Base-by-base conservation (phyloP, 1,139 yeast genomes). In the Sugiyamaella castrensis region DNA sequence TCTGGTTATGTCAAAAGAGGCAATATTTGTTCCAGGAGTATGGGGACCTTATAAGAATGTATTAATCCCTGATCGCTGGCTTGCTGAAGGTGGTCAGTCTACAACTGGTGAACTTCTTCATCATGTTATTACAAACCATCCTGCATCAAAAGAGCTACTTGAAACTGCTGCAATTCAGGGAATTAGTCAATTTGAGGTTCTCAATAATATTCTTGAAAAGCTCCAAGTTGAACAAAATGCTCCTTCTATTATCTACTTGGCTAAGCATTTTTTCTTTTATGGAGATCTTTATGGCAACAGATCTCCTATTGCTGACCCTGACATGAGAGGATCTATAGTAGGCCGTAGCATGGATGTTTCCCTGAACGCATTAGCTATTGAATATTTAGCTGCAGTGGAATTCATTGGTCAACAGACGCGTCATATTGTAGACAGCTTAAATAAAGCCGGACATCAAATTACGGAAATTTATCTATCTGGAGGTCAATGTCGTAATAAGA, bases 11-110 rank as follows among this genome's bases (percentile, higher is more conserved):
- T 85, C 96, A 32, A 77, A 80, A 55, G 84, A 87, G 30, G 87
- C 96, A 0, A 80, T 88, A 43, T 91, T 92, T 66, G 98, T 92
- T 11, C 81, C 88, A 43, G 98, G 98, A 51, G 97, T 92, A 31
- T 92, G 98, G 98, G 98, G 98, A 16, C 98, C 98, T 2, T 92
- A 92, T 70, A 79, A 89, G 61, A 96, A 91, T 66, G 96, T 87
- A 9, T 76, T 92, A 74, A 87, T 94, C 15, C 86, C 87, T 33
- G 89, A 83, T 10, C 84, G 77, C 62, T 92, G 98, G 98, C 76
- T 89, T 60, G 96, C 98, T n/a, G 98, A 92, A 71, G 98, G 98
- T 63, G 98, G 98, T 15, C 98, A 92, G 69, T 85, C 95, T 16
- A 86, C 96, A 64, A 92, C 98, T 1, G 98, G 98, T 57, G 96